These are phyloP conservation scores for Akanthomyces lecanii DNA, from an alignment of 2,329 filamentous ascomycete species.

Conservation along the genomic window DNA sequence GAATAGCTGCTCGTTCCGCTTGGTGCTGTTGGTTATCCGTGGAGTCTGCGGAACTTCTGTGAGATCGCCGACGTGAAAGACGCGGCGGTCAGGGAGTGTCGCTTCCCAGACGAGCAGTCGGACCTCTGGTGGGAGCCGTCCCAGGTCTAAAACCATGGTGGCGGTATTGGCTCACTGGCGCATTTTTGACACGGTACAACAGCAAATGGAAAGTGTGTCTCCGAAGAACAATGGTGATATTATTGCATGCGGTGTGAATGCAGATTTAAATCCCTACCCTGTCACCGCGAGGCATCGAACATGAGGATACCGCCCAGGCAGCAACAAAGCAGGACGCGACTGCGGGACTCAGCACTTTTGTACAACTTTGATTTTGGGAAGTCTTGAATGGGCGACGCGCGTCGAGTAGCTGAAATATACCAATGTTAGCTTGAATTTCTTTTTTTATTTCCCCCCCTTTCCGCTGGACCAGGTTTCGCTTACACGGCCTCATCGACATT, in stretches of 20 bases:
- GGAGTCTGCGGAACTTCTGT: neutral
- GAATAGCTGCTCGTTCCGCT: slow-evolving; percentile 15
- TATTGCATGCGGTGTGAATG: neutral
- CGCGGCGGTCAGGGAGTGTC: slow-evolving; percentile 25
- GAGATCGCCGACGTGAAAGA: slow-evolving; percentile 28
- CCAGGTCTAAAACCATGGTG: neutral
- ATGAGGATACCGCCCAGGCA: neutral
- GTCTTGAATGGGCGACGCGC: neutral
- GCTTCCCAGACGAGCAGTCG: slow-evolving; percentile 28
- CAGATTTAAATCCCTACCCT: neutral
- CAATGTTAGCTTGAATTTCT: neutral
- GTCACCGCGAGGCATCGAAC: neutral
- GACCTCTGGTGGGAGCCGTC: slow-evolving; percentile 25
- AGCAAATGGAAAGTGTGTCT: neutral
- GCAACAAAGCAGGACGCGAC: neutral
- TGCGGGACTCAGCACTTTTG: too few species aligned
- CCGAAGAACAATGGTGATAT: neutral
- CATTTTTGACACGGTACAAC: neutral
- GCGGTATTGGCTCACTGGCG: neutral
- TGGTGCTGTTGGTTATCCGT: neutral
- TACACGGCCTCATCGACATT: neutral
- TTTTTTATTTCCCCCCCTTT: neutral
- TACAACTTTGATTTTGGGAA: neutral
- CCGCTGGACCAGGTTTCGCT: neutral
- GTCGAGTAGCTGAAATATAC: neutral